These are phyloP conservation scores for Trichoderma cornu-damae DNA, from an alignment of 2,329 filamentous ascomycete species.

Conservation along the genomic window DNA sequence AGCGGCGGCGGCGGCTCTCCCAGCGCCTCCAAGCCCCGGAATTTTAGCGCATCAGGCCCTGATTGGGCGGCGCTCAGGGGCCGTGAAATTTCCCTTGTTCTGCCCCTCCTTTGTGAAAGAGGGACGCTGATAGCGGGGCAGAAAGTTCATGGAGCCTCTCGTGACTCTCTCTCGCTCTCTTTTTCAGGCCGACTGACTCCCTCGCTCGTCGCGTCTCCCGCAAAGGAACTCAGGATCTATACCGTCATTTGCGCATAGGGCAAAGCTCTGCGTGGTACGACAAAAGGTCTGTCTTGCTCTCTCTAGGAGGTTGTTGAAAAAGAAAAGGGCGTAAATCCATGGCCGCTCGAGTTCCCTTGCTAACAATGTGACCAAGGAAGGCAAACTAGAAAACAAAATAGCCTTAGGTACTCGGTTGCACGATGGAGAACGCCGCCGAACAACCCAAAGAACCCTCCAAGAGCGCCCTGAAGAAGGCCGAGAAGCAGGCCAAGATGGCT, in stretches of 20 bases:
- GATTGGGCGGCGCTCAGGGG: conserved; percentile 21
- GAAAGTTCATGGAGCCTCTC: conserved; percentile 9
- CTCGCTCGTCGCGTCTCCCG: not conserved
- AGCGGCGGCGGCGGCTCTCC: not conserved
- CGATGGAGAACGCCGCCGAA: conserved; percentile 32
- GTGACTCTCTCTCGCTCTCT: not conserved
- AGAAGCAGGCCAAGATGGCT: conserved; percentile 58
- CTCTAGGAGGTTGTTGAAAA: no score
- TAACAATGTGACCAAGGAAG: not conserved
- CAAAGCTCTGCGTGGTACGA: not conserved
- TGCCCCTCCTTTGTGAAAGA: conserved; percentile 21
- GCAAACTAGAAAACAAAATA: not conserved
- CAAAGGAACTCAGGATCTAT: conserved; percentile 1
- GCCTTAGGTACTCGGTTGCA: conserved; percentile 7
- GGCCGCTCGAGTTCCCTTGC: not conserved
- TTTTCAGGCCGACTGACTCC: conserved; percentile 10
- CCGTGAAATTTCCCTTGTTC: conserved; percentile 20
- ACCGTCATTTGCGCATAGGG: not conserved
- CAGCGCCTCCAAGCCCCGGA: conserved; percentile 1
- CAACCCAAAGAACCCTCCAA: conserved; percentile 55
- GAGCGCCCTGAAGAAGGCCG: conserved; percentile 61
- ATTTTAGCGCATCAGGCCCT: conserved; percentile 11
- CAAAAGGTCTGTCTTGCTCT: not conserved
- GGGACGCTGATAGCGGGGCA: conserved; percentile 22
- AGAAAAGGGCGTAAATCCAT: no score